Percentiles rank a stretch among this genome's conserved stretches.
Conservation (phyloP, 75 land plant species). For the Sequoia sempervirens region DNA sequence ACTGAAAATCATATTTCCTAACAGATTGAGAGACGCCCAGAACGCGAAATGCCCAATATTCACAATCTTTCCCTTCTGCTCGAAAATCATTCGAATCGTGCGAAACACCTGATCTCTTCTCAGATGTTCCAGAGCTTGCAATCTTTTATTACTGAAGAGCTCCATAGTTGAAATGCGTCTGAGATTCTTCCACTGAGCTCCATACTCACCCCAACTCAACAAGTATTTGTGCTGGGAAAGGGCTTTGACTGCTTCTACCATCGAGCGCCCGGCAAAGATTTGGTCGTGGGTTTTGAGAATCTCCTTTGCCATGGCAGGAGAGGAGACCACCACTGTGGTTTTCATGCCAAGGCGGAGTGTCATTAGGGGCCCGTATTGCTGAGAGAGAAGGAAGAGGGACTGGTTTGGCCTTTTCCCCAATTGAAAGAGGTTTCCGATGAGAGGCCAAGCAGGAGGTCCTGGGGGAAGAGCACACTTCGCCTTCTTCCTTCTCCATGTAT, state of each 20-base stretch:
- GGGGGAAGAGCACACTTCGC: background rate
- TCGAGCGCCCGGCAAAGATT: constrained; percentile 25
- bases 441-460: constrained; percentile 34
- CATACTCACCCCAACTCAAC: constrained; percentile 26
- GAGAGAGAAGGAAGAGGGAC: background rate
- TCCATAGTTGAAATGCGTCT: constrained; percentile 36
- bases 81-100: background rate
- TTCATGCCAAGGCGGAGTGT: constrained; percentile 31
- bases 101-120: constrained; percentile 1
- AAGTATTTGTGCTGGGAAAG: constrained; percentile 10
- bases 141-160: constrained; percentile 31
- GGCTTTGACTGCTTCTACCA: constrained; percentile 24
- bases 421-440: constrained; percentile 24
- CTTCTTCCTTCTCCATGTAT: background rate
- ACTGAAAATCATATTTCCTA: constrained; percentile 32
- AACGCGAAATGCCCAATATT: constrained; percentile 21
- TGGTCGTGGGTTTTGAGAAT: constrained; percentile 44
- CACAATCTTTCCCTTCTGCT: constrained; percentile 8
- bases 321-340: constrained; percentile 32
- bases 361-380: constrained; percentile 34
- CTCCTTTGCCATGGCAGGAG: constrained; percentile 26
- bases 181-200: constrained; percentile 44
- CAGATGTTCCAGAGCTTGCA: constrained; percentile 16
- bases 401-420: constrained; percentile 11
- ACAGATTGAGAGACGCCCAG: constrained; percentile 25